phyloP scores from a whole-genome alignment of 129 eudicot genomes.

The Saussurea involucrata region DNA sequence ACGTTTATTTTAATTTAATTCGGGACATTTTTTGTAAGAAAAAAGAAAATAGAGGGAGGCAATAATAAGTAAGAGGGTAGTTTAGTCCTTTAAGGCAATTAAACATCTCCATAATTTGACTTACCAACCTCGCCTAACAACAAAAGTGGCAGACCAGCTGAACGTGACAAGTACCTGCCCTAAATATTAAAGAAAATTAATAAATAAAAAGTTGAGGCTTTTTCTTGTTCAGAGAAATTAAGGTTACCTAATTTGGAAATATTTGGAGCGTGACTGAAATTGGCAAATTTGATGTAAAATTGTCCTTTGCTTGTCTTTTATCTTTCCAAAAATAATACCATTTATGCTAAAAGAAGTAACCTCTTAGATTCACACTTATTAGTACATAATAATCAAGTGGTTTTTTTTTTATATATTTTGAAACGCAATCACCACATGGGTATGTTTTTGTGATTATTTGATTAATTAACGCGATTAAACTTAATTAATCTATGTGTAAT shows the following conservation, averaged over 20 bases:
- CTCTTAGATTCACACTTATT: constrained; percentile 1
- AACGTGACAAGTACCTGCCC: constrained; percentile 33
- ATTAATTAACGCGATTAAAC: neutral
- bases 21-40: neutral
- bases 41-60: constrained; percentile 10
- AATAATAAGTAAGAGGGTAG: constrained; percentile 11
- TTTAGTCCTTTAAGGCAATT: constrained; percentile 21
- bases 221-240: constrained; percentile 38
- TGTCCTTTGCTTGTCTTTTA: constrained; percentile 31
- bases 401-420: constrained; percentile 7
- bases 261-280: constrained; percentile 27
- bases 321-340: constrained; percentile 26
- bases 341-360: constrained; percentile 10
- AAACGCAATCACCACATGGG: constrained; percentile 23
- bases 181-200: neutral
- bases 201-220: constrained; percentile 15
- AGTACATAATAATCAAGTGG: constrained; percentile 21
- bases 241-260: constrained; percentile 31
- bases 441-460: constrained; percentile 1
- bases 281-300: constrained; percentile 15
- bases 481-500: neutral
- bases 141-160: constrained; percentile 30
- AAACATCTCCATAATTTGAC: neutral
- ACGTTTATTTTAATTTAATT: neutral
- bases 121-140: constrained; percentile 8